These are phyloP conservation scores for Geosmithia flava DNA, from an alignment of 2,329 filamentous ascomycete species.

Conservation along the genomic window DNA sequence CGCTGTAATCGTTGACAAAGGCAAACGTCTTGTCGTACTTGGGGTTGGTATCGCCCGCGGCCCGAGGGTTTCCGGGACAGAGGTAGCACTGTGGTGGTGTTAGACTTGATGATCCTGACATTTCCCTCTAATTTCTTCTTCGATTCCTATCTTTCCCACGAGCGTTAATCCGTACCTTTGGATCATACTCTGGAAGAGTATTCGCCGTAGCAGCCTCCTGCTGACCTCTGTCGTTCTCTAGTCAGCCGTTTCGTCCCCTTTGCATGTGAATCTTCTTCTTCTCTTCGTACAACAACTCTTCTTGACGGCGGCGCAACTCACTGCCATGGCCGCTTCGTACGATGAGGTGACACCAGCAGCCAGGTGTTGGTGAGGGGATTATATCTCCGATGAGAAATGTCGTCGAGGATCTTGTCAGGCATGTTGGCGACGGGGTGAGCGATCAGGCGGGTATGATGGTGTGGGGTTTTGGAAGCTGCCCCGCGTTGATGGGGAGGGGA, in stretches of 20 bases:
- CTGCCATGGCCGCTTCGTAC: conserved; percentile 98
- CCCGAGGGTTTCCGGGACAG: conserved; percentile 82
- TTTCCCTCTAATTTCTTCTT: too few relatives aligned
- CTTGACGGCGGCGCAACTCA: conserved; percentile 32
- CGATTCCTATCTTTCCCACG: too few relatives aligned
- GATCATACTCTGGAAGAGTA: conserved; percentile 69
- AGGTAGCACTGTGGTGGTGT: conserved; percentile 61
- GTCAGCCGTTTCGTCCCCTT: background rate
- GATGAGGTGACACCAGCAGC: conserved; percentile 89
- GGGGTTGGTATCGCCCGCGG: conserved; percentile 77
- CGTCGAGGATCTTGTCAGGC: conserved; percentile 71
- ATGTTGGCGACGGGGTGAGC: conserved; percentile 26
- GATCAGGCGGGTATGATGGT: background rate
- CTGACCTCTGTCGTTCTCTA: conserved; percentile 46
- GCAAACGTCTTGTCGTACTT: conserved; percentile 79
- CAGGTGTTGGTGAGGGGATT: conserved; percentile 85
- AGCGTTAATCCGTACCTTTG: conserved; percentile 41
- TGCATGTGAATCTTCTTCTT: background rate
- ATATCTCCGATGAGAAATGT: conserved; percentile 91
- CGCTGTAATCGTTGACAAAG: conserved; percentile 96
- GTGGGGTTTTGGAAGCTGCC: background rate
- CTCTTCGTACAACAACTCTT: background rate
- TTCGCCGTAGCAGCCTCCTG: conserved; percentile 61
- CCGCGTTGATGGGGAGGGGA: background rate
- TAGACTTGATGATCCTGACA: conserved; percentile 1